phyloP scores from a whole-genome alignment of 352 stramenopile genomes.

The Globisporangium camurandrum region DNA sequence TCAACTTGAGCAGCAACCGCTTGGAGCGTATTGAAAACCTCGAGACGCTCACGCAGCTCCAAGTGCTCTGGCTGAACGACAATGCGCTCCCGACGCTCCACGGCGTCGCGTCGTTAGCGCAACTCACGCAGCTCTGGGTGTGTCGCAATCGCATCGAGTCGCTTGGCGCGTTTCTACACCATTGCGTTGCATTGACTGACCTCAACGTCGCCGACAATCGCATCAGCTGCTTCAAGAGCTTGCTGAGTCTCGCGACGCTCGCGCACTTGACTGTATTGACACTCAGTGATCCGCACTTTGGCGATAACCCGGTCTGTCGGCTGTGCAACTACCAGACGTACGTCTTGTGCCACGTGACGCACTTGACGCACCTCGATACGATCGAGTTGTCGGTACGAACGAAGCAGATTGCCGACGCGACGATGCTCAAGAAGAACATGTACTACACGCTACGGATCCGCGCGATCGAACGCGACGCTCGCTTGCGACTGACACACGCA shows the following conservation, averaged over 20 bases:
- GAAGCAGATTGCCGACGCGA: conserved; percentile 86
- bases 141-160: conserved; percentile 65
- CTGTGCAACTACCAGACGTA: conserved; percentile 92
- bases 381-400: conserved; percentile 65
- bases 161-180: conserved; percentile 59
- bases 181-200: conserved; percentile 48
- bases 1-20: conserved; percentile 74
- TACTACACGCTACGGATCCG: conserved; percentile 95
- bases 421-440: conserved; percentile 93
- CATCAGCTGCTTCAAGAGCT: conserved; percentile 81
- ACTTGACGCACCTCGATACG: conserved; percentile 62
- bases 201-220: conserved; percentile 84
- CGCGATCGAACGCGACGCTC: conserved; percentile 77
- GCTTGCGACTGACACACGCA: conserved; percentile 39
- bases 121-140: conserved; percentile 64
- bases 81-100: conserved; percentile 58
- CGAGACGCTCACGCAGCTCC: conserved; percentile 41
- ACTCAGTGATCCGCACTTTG: conserved; percentile 86
- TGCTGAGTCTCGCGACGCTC: conserved; percentile 67
- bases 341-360: conserved; percentile 79
- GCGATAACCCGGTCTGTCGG: conserved; percentile 86
- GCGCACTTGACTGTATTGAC: conserved; percentile 53
- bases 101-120: conserved; percentile 38
- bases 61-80: conserved; percentile 79
- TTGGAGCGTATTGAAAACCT: conserved; percentile 51